Conservation (phyloP, 345 rosid genomes). For the Gossypium turneri region DNA sequence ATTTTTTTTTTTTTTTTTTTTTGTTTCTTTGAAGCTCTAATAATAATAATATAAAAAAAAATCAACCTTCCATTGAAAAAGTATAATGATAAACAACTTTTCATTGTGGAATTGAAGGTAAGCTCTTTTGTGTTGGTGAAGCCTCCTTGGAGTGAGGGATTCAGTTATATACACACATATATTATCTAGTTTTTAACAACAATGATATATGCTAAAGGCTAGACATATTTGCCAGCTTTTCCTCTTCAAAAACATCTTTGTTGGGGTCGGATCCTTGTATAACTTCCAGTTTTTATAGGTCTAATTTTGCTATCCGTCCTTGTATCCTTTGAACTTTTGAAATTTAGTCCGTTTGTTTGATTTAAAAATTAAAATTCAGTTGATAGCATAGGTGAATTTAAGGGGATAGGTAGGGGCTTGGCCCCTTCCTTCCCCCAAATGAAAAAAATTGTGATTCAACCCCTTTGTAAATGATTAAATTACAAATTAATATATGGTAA, state of each 20-base stretch:
- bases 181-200: constrained; percentile 12
- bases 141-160: constrained; percentile 46
- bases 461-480: too few relatives aligned
- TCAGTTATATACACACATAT: not conserved
- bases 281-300: too few relatives aligned
- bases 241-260: constrained; percentile 23
- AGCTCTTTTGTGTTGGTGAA: constrained; percentile 55
- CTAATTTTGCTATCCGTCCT: too few relatives aligned
- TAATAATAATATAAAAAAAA: not conserved
- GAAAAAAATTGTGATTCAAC: too few relatives aligned
- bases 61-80: constrained; percentile 21
- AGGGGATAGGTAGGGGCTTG: too few relatives aligned
- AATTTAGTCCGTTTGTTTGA: too few relatives aligned
- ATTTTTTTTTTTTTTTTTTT: constrained; percentile 28
- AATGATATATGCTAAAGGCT: constrained; percentile 25
- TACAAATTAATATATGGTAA: too few relatives aligned
- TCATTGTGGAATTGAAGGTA: constrained; percentile 33
- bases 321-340: too few relatives aligned
- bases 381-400: too few relatives aligned
- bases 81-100: constrained; percentile 51
- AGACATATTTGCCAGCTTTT: constrained; percentile 33
- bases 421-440: too few relatives aligned
- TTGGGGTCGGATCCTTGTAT: not conserved
- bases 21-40: constrained; percentile 12
- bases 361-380: too few relatives aligned